These are phyloP conservation scores for Corchorus capsularis DNA, from an alignment of 345 rosid species.

Conservation along the genomic window DNA sequence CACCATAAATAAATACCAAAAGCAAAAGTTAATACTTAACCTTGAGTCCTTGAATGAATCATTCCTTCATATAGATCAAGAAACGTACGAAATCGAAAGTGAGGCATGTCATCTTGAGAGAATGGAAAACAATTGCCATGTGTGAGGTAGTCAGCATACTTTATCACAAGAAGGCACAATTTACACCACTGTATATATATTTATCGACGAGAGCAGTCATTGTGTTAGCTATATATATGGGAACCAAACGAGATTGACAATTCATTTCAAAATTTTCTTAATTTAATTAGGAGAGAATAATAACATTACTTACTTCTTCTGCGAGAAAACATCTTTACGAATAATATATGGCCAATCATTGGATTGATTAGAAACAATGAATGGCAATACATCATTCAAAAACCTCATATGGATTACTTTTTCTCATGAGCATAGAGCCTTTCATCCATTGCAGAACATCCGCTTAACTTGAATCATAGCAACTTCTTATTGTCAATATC, in stretches of 20 bases:
- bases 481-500: too few species aligned
- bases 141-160: neutral
- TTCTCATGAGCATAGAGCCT: neutral
- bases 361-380: neutral
- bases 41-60: neutral
- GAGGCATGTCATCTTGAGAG: neutral
- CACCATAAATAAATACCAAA: too few species aligned
- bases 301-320: neutral
- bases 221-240: too few species aligned
- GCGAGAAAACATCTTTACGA: neutral
- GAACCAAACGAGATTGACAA: too few species aligned
- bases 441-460: too few species aligned
- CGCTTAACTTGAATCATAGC: too few species aligned
- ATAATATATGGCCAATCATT: neutral
- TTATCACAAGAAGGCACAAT: neutral
- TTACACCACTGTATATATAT: neutral
- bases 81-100: neutral
- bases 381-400: neutral
- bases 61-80: neutral
- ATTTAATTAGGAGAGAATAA: neutral
- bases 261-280: too few species aligned
- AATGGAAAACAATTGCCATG: neutral
- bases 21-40: too few species aligned
- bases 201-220: neutral
- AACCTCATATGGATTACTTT: neutral